A percentile compares a stretch with the other conserved stretches of the same genome.
These are phyloP conservation scores for Hericium alpestre DNA, from an alignment of 768 basidiomycete species.

Conservation along the genomic window DNA sequence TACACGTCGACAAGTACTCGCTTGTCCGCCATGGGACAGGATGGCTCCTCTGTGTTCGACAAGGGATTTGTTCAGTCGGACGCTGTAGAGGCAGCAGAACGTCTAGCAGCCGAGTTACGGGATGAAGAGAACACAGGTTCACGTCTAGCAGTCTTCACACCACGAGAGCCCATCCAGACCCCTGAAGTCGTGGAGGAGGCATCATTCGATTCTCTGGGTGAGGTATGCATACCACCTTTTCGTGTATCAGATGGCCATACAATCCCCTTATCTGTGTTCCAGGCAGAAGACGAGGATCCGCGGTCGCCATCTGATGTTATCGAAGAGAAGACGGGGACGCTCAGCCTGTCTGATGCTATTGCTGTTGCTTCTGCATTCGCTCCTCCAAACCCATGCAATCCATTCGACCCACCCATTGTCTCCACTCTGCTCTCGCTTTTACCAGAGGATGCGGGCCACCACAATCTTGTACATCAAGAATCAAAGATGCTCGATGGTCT, in stretches of 20 bases:
- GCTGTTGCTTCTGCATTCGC: conserved; percentile 53
- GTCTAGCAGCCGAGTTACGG: conserved; percentile 35
- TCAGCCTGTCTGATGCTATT: conserved; percentile 57
- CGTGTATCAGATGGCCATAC: conserved; percentile 6
- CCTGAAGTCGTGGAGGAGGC: conserved; percentile 14
- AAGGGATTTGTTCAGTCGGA: conserved; percentile 20
- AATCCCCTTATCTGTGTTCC: conserved; percentile 10
- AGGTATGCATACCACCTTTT: conserved; percentile 3
- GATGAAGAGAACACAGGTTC: conserved; percentile 16
- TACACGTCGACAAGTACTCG: conserved; percentile 54
- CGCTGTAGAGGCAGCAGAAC: conserved; percentile 43
- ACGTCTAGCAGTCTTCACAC: background rate
- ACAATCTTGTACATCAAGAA: conserved; percentile 45
- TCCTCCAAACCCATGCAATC: conserved; percentile 82
- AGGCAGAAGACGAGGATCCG: conserved; percentile 1
- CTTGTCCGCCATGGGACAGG: conserved; percentile 20
- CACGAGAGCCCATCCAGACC: background rate
- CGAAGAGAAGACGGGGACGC: conserved; percentile 52
- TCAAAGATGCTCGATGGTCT: conserved; percentile 55
- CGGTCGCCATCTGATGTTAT: conserved; percentile 17
- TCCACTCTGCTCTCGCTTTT: conserved; percentile 53
- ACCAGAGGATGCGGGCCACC: conserved; percentile 48
- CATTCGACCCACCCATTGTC: conserved; percentile 61
- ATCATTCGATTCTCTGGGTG: conserved; percentile 1
- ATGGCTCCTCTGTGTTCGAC: conserved; percentile 14